phyloP scores from a whole-genome alignment of 169 alveolate genomes.

The Cryptosporidium andersoni region DNA sequence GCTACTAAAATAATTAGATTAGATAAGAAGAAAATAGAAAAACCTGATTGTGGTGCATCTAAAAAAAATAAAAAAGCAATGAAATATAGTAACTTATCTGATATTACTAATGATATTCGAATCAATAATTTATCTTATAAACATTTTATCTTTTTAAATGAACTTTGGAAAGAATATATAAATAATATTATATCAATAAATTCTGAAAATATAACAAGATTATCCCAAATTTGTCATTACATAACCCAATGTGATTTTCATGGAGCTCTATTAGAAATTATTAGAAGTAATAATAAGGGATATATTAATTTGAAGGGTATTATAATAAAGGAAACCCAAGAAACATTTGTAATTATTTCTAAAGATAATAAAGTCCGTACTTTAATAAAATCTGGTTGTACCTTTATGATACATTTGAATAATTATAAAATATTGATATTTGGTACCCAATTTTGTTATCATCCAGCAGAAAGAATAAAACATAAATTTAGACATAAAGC shows the following conservation, averaged over 20 bases:
- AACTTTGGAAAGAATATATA: conserved; percentile 61
- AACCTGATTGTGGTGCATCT: neutral
- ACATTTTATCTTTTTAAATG: conserved; percentile 44
- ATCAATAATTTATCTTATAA: conserved; percentile 14
- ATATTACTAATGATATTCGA: conserved; percentile 20
- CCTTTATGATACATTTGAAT: conserved; percentile 17
- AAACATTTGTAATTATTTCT: conserved; percentile 58
- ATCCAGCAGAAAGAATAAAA: conserved; percentile 56
- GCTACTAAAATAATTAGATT: conserved; percentile 47
- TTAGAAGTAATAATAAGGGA: conserved; percentile 41
- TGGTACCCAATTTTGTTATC: conserved; percentile 64
- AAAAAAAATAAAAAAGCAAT: conserved; percentile 8
- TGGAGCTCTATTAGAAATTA: conserved; percentile 24
- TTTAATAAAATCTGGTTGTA: conserved; percentile 7
- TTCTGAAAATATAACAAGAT: neutral
- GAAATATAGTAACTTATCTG: conserved; percentile 45
- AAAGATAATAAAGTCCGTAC: conserved; percentile 42
- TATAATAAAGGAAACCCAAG: conserved; percentile 57
- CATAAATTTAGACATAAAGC: conserved; percentile 62
- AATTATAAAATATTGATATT: conserved; percentile 11
- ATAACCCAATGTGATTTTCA: conserved; percentile 51
- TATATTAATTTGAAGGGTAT: conserved; percentile 48
- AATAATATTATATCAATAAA: conserved; percentile 4
- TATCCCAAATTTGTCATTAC: conserved; percentile 41
- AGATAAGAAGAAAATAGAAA: conserved; percentile 29